Base-by-base conservation (phyloP, 805 yeast genomes). In the Schizosaccharomyces cryophilus region DNA sequence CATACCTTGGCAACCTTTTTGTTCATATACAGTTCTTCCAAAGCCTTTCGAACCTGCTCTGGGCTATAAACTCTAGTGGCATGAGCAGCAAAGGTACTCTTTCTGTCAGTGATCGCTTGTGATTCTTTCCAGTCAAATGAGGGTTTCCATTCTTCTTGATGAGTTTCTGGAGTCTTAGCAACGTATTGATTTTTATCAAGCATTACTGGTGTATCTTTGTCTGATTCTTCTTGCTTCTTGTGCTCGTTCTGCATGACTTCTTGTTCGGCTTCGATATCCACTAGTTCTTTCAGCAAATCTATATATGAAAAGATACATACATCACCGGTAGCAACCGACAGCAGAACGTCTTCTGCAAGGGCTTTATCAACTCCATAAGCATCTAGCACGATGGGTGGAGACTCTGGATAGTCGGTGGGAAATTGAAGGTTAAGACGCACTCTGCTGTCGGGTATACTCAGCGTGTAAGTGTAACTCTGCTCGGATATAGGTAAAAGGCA, bases 51-150 rank as follows among this genome's bases (percentile, higher is more conserved):
- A 1, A 88, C 94, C 62, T 89, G 87, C 2, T 79, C 80, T n/a
- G 81, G 83, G 0, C 84, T 76, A 19, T 75, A 68, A 0, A 83
- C 90, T 58, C 70, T 72, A 45, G 80, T 73, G 0, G 89, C 87
- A 68, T 80, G 84, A 0, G 85, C 96, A 60, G 87, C 77, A 66
- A 90, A 90, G 0, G 87, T 82, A 0, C 96, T 87, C 15, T 86
- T 87, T 62, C 96, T 73, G 69, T 90, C 98, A 0, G 77, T 72
- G 1, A 89, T 77, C 0, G 94, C 85, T 1, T 85, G 94, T 0
- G 95, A 83, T 11, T 77, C 75, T 0, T 72, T 67, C 97, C 97
- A 93, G 7, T 48, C 56, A n/a, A 51, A 51, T 15, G 21, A 19
- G 30, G 56, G 56, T 15, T 51, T 51, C 56, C 56, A 51, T 17